Base-by-base conservation (phyloP, 345 rosid species). In the Hibiscus tridactylites region DNA sequence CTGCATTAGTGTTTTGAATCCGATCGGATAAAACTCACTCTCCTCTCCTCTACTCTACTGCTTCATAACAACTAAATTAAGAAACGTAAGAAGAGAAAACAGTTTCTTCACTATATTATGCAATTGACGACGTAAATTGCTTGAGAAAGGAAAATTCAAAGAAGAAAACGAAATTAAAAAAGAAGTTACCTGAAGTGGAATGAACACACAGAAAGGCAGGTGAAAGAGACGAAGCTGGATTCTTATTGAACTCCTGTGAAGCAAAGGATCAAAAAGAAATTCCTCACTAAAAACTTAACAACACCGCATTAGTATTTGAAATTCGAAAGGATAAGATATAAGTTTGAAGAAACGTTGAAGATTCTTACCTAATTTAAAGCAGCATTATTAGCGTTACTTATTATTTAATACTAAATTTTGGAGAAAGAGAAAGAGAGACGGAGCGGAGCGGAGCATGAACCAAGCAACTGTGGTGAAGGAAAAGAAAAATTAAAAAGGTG, bases 341-440 rank as follows among this genome's bases (percentile, higher is more conserved):
- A 62, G 42, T 62, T 62, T 9, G 11, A 2, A 46, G 24, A 47
- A 66, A 13, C 9, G 58, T 66, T 39, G 42, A 47, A 66, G 70
- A 47, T 47, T 66, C 57, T 28, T 66, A 66, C 58, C 58, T 66
- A 66, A 26, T 26, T 46, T 46, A 66, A 24, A 66, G 39, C 56
- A 46, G n/a, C 37, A 47, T 16, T 52, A 46, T 42, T 10, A 19
- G 11, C 2, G 0, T 5, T 65, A 9, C 3, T 21, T 57, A 21
- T 8, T 57, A 8, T 57, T 57, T 65, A 44, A 46, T 47, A 26
- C 2, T 44, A 65, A 47, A 47, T 26, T 66, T 47, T 6, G 39
- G 70, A 6, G 15, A 58, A 24, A 58, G 61, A 26, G 61, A 57
- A 57, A 57, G 58, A n/a, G 24, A 53, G 28, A 54, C 9, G 26